A percentile compares a stretch with the other conserved stretches of the same genome.
These are phyloP conservation scores for Prunus armeniaca DNA, from an alignment of 306 rosid genomes.

Conservation along the genomic window DNA sequence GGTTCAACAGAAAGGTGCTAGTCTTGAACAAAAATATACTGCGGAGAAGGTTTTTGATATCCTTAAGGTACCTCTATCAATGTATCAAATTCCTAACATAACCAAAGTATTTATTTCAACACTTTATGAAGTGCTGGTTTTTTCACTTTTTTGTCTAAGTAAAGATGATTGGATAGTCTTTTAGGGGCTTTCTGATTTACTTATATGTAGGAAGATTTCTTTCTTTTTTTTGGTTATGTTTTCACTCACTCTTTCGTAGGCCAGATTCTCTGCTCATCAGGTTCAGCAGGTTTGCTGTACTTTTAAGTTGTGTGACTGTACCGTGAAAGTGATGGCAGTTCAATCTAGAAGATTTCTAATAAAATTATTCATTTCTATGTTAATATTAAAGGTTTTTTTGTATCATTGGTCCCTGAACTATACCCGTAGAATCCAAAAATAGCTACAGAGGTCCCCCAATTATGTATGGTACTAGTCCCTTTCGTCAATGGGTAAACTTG, in stretches of 20 bases:
- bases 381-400: too few species aligned
- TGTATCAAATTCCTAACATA: not conserved
- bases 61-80: conserved; percentile 53
- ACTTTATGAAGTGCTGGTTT: not conserved
- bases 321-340: not conserved
- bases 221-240: too few species aligned
- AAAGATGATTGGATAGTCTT: not conserved
- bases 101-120: not conserved
- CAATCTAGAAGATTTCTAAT: not conserved
- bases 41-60: conserved; percentile 95
- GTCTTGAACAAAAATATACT: conserved; percentile 64
- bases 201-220: too few species aligned
- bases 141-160: not conserved
- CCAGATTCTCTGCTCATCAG: too few species aligned
- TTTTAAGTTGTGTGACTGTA: too few species aligned
- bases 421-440: too few species aligned
- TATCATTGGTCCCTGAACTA: too few species aligned
- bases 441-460: too few species aligned
- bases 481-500: too few species aligned
- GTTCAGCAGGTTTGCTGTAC: too few species aligned
- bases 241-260: too few species aligned
- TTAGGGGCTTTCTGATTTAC: not conserved
- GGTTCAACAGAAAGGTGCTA: conserved; percentile 90
- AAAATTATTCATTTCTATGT: not conserved
- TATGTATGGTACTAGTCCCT: too few species aligned